phyloP scores from a whole-genome alignment of 1,139 yeast genomes.

The Suhomyces choctaworum region DNA sequence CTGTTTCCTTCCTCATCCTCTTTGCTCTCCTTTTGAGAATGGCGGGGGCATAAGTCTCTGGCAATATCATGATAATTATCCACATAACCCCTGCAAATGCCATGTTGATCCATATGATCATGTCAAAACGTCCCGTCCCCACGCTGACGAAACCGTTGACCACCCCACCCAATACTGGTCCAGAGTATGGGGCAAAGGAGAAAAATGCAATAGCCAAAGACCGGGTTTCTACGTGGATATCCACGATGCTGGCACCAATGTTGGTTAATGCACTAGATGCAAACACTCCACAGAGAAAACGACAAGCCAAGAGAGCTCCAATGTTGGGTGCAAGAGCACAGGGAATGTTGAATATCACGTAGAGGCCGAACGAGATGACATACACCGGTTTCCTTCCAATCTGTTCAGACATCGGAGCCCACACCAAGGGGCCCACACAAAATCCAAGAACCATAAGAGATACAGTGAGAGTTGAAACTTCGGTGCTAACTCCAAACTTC shows the following conservation, averaged over 20 bases:
- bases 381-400: slow-evolving; percentile 87
- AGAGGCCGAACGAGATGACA: slow-evolving; percentile 69
- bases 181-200: slow-evolving; percentile 90
- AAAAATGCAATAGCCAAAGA: slow-evolving; percentile 90
- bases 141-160: slow-evolving; percentile 84
- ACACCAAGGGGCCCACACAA: slow-evolving; percentile 80
- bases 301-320: slow-evolving; percentile 74
- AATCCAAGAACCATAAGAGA: slow-evolving; percentile 90
- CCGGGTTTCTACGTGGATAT: slow-evolving; percentile 75
- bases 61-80: slow-evolving; percentile 60
- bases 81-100: slow-evolving; percentile 87
- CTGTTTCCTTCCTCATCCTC: slow-evolving; percentile 72
- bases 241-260: slow-evolving; percentile 91
- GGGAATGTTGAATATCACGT: slow-evolving; percentile 80
- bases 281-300: slow-evolving; percentile 86
- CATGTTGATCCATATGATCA: slow-evolving; percentile 87
- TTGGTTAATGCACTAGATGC: slow-evolving; percentile 80
- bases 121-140: slow-evolving; percentile 63
- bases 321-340: slow-evolving; percentile 86
- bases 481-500: slow-evolving; percentile 65
- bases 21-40: slow-evolving; percentile 73
- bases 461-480: slow-evolving; percentile 76
- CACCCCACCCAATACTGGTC: slow-evolving; percentile 89
- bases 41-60: slow-evolving; percentile 91
- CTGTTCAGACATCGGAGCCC: slow-evolving; percentile 90